Evolutionary conservation across 352 stramenopile genomes (phyloP), one percentile per base, ranked within the genome.

Genomic region (Blastocystis sp.): DNA sequence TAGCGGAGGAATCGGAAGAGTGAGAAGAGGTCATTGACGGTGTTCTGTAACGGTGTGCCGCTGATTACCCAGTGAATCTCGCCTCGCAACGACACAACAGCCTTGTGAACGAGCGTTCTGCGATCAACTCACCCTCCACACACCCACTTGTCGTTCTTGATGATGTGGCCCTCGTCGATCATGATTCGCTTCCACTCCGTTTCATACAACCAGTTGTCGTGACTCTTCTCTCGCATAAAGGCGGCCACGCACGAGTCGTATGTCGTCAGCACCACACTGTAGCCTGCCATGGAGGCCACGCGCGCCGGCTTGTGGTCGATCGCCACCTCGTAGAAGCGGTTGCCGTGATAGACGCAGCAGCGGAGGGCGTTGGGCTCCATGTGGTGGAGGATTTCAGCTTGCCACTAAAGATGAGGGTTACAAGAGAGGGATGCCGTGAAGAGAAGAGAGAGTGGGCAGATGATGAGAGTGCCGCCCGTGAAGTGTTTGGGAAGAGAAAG

Each of bases 141-240:
- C 94, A 76, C 90, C n/a, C 92, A 94, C 52, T 89, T 62, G 40
- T 92, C 92, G 77, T 94, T 97, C 91, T 96, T 96, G 90, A 97
- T 97, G 54, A 91, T 94, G 89, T 97, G 94, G 3, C 93, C 93
- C 90, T 97, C 94, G 89, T 97, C 94, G 14, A 97, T 91, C 79
- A 97, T 94, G n/a, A 97, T 89, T 17, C 94, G 93, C 45, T 92
- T 90, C 94, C 94, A 97, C 54, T 91, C 90, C 42, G 95, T 79
- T 69, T 54, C 38, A 60, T 89, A 90, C 19, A 92, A 61, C 0
- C 90, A 94, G 87, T 92, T 57, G 9, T 79, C 63, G 21, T 61
- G 61, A 28, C 40, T 84, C 7, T 17, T 3, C 17, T 9, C 59
- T 60, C 34, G 19, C 43, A 14, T 66, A 9, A 59, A 79, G 19